Evolutionary conservation across 371 early-diverging fungal species (phyloP), one percentile per base, ranked within the genome.

Genomic region (Cokeromyces recurvatus): DNA sequence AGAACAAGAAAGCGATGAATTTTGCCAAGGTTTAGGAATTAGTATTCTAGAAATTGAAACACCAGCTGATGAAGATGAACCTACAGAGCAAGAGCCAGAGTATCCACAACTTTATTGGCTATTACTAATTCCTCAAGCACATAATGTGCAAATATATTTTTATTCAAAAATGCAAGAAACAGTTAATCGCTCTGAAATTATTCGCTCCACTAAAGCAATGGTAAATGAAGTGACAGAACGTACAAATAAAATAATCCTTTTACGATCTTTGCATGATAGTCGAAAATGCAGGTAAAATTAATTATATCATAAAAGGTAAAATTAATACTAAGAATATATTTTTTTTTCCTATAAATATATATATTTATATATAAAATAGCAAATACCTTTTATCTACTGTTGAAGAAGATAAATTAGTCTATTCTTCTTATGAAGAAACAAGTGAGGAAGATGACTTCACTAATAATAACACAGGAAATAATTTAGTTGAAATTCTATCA

Each of bases 201-300:
- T 87, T 4, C 58, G 72, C 15, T 67, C 70, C 3, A 74, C 86
- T 3, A 74, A 78, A 24, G 58, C 71, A n/a, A 74, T 78, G 42
- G 75, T 87, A 3, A 56, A 62, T 24, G 71, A 82, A 10, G 77
- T 81, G 2, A 77, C 80, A 53, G 77, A 84, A 36, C 66, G 81
- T 7, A 84, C 86, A 34, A 92, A 89, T 46, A 78, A 81, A 45
- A 41, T 82, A 29, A 71, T 82, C 1, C 55, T 90, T 10, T 64
- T 92, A 20, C 67, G 77, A 12, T 71, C 78, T 31, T 51, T 92
- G 43, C 80, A 78, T 40, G 78, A 85, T 24, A 78, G 82, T 0
- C 79, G 86, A 43, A 55, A 69, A 20, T 88, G 90, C 66, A 82
- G 82, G 80, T 82, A 64, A 45, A 40, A n/a, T n/a, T n/a, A n/a